These are phyloP conservation scores for Dactylellina drechsleri DNA, from an alignment of 2,329 filamentous ascomycete genomes.

Conservation along the genomic window DNA sequence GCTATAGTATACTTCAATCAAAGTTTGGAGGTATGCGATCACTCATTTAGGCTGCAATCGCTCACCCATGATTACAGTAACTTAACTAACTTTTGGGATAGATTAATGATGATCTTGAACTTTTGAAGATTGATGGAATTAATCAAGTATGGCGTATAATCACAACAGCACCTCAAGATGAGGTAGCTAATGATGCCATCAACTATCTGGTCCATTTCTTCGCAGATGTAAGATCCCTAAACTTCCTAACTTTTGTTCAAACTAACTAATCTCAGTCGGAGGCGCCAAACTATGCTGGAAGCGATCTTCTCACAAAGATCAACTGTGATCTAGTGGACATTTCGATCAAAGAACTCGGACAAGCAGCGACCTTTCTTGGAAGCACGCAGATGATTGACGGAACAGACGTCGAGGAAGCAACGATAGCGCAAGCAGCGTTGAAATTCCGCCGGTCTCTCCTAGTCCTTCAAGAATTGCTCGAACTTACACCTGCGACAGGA, in stretches of 20 bases:
- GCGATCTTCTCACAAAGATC: slow-evolving; percentile 38
- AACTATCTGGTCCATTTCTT: slow-evolving; percentile 79
- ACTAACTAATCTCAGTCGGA: slow-evolving; percentile 30
- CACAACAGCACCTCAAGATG: slow-evolving; percentile 72
- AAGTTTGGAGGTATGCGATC: slow-evolving; percentile 42
- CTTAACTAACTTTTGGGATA: slow-evolving; percentile 11
- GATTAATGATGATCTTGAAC: slow-evolving; percentile 58
- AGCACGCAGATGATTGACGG: background rate
- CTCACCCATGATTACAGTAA: background rate
- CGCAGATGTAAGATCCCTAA: slow-evolving; percentile 64
- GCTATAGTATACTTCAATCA: slow-evolving; percentile 58
- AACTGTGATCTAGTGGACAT: slow-evolving; percentile 49
- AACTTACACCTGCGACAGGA: slow-evolving; percentile 27
- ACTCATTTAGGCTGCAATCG: background rate
- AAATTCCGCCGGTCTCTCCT: slow-evolving; percentile 44
- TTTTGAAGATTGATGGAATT: slow-evolving; percentile 67
- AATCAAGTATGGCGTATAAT: slow-evolving; percentile 88
- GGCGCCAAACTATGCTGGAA: slow-evolving; percentile 24
- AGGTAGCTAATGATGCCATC: slow-evolving; percentile 75
- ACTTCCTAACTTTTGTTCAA: background rate
- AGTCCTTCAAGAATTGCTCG: slow-evolving; percentile 42
- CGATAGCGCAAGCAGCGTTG: slow-evolving; percentile 26
- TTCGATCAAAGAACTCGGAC: slow-evolving; percentile 44
- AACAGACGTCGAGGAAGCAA: background rate
- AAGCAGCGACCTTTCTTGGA: slow-evolving; percentile 28